Conservation (phyloP, 2,329 filamentous ascomycete genomes). For the Hymenoscyphus albidus region DNA sequence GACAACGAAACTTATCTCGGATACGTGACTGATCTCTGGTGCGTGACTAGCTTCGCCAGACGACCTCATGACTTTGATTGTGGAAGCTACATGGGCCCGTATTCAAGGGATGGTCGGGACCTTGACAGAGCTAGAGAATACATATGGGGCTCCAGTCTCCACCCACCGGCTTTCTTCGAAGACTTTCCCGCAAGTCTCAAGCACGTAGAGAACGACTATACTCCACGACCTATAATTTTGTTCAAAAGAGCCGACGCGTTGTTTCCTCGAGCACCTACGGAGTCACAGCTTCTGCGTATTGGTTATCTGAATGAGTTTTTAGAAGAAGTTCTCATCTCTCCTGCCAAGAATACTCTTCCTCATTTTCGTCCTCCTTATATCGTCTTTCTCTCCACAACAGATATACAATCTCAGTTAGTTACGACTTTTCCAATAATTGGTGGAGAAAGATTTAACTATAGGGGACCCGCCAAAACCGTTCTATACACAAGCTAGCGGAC, state of each 20-base stretch:
- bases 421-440: neutral
- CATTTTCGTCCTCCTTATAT: neutral
- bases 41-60: neutral
- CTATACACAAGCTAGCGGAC: neutral
- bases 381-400: neutral
- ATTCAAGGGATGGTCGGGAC: neutral
- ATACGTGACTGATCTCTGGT: constrained; percentile 2
- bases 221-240: neutral
- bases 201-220: neutral
- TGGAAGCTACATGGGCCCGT: neutral
- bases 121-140: constrained; percentile 1
- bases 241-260: neutral
- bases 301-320: neutral
- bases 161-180: neutral
- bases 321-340: neutral
- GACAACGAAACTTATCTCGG: neutral
- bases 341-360: neutral
- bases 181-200: neutral
- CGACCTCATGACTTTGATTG: neutral
- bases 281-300: neutral
- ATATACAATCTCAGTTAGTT: neutral
- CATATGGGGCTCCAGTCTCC: neutral
- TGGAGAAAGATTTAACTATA: constrained; percentile 1
- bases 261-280: neutral
- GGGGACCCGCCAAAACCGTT: neutral